phyloP scores from a whole-genome alignment of 1,284 basidiomycete genomes.

The Microbotryum saponariae region DNA sequence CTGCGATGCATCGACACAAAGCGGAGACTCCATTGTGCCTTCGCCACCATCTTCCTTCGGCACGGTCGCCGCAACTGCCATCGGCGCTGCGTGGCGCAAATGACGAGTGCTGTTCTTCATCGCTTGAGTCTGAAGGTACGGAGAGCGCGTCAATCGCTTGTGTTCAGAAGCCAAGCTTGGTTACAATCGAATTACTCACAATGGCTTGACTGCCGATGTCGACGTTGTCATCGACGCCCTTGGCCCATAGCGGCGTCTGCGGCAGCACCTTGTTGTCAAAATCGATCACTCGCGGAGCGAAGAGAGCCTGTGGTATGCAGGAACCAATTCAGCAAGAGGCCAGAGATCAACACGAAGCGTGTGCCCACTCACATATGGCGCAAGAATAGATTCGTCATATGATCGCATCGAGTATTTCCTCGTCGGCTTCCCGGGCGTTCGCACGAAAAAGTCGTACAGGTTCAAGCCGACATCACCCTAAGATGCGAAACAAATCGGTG shows the following conservation, averaged over 20 bases:
- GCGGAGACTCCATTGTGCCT: no score
- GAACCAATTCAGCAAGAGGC: background rate
- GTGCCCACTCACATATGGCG: conserved; percentile 64
- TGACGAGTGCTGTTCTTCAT: conserved; percentile 32
- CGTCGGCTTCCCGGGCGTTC: conserved; percentile 64
- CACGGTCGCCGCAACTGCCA: background rate
- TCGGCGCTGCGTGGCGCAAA: conserved; percentile 10
- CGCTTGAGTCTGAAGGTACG: conserved; percentile 16
- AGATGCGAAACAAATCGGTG: conserved; percentile 1
- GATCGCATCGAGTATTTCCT: conserved; percentile 83
- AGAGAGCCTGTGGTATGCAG: conserved; percentile 58
- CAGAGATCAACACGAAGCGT: background rate
- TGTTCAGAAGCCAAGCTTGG: no score
- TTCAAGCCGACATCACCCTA: conserved; percentile 80
- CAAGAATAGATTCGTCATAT: conserved; percentile 93
- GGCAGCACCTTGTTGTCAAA: conserved; percentile 61
- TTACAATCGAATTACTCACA: conserved; percentile 22
- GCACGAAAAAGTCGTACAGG: conserved; percentile 78
- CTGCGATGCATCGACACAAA: no score
- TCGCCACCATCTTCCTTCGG: no score
- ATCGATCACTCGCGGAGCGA: conserved; percentile 84
- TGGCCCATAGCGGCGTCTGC: conserved; percentile 38
- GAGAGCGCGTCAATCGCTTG: no score
- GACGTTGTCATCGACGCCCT: conserved; percentile 40
- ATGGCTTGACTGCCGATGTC: conserved; percentile 43